Evolutionary conservation across 352 stramenopile species (phyloP).

Genomic region (Plasmopara muralis): DNA sequence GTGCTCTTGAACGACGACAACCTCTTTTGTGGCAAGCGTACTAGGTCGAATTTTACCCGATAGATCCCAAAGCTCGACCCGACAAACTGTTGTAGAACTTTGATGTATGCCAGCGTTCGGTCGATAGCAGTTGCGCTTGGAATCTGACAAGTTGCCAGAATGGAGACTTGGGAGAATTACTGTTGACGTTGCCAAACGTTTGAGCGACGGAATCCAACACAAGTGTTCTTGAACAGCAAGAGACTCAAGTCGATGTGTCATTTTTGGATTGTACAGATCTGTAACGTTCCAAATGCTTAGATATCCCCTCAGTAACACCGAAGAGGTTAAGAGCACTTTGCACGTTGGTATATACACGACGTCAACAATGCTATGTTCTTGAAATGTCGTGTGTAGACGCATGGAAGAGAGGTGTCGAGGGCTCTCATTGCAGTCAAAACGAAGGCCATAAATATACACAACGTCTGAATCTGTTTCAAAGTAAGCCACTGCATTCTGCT

Average conservation of each 20-base stretch:
- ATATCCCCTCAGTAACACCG: conserved; percentile 41
- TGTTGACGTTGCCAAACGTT: conserved; percentile 43
- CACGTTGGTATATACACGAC: conserved; percentile 47
- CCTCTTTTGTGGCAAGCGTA: conserved; percentile 23
- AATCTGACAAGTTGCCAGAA: conserved; percentile 12
- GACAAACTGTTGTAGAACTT: conserved; percentile 42
- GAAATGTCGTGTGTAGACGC: conserved; percentile 66
- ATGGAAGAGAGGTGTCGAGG: conserved; percentile 59
- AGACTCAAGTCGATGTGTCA: conserved; percentile 58
- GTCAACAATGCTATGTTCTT: conserved; percentile 53
- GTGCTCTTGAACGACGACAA: conserved; percentile 30
- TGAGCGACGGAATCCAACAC: conserved; percentile 44
- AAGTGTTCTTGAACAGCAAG: conserved; percentile 45
- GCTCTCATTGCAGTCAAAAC: conserved; percentile 56
- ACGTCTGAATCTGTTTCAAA: conserved; percentile 63
- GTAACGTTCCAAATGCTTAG: conserved; percentile 53
- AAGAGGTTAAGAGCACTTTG: conserved; percentile 49
- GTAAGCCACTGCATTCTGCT: conserved; percentile 58
- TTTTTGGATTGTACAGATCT: conserved; percentile 46
- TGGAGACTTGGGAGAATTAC: conserved; percentile 36
- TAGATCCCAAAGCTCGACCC: conserved; percentile 14
- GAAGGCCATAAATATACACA: conserved; percentile 54
- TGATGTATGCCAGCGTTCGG: conserved; percentile 24
- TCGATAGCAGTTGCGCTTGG: conserved; percentile 23
- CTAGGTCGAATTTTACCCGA: conserved; percentile 23